Evolutionary conservation across 2,329 filamentous ascomycete species (phyloP).

Genomic region (Chrysoporthe puriensis): DNA sequence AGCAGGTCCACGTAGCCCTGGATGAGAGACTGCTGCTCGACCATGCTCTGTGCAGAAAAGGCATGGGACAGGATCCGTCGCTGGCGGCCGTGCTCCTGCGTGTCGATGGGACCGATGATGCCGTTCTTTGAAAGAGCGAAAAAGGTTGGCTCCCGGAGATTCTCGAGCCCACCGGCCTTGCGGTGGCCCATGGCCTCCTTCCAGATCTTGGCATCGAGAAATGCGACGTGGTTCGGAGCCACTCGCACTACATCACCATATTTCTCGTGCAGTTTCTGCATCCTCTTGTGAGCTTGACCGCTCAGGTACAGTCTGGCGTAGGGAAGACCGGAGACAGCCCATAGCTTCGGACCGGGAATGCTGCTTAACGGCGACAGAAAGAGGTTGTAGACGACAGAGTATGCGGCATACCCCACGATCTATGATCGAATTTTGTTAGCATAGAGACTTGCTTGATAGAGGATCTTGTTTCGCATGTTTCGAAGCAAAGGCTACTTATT

Average conservation of each 20-base stretch:
- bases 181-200: conserved; percentile 23
- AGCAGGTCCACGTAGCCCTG: conserved; percentile 18
- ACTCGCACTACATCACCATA: conserved; percentile 22
- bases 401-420: conserved; percentile 13
- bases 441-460: not conserved
- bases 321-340: conserved; percentile 16
- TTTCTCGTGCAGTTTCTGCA: conserved; percentile 16
- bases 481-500: no score
- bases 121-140: not conserved
- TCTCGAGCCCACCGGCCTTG: conserved; percentile 17
- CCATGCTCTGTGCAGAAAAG: conserved; percentile 22
- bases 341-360: conserved; percentile 22
- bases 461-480: no score
- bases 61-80: conserved; percentile 18
- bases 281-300: conserved; percentile 15
- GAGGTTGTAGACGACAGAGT: conserved; percentile 24
- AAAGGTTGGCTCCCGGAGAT: conserved; percentile 14
- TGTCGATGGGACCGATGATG: not conserved
- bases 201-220: conserved; percentile 12
- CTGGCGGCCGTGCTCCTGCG: conserved; percentile 17
- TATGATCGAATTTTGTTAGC: not conserved
- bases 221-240: conserved; percentile 15
- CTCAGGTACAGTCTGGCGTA: not conserved
- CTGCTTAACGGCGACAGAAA: conserved; percentile 20
- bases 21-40: conserved; percentile 23